A percentile compares a stretch with the other conserved stretches of the same genome.
Evolutionary conservation across 2,329 filamentous ascomycete species (phyloP).

Genomic region (Hyphodiscus sp.): DNA sequence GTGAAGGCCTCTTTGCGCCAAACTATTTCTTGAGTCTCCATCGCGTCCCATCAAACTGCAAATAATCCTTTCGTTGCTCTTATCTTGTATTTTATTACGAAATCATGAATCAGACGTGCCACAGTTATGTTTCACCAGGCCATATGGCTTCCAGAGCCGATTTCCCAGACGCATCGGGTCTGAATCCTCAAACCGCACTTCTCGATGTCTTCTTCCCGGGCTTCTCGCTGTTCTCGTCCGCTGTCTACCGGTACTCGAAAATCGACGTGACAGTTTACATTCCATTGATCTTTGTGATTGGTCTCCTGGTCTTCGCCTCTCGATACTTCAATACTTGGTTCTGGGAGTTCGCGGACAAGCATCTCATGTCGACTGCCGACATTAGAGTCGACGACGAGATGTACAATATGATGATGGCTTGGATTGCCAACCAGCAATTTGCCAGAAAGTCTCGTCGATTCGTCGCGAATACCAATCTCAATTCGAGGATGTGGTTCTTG

Average conservation of each 20-base stretch:
- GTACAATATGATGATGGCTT: slow-evolving; percentile 66
- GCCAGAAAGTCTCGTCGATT: slow-evolving; percentile 53
- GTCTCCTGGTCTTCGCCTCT: slow-evolving; percentile 44
- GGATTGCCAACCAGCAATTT: slow-evolving; percentile 59
- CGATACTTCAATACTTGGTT: slow-evolving; percentile 46
- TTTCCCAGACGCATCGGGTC: slow-evolving; percentile 1
- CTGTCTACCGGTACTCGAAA: slow-evolving; percentile 49
- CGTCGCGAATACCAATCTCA: slow-evolving; percentile 57
- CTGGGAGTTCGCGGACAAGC: slow-evolving; percentile 40
- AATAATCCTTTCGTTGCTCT: not conserved
- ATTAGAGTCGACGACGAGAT: slow-evolving; percentile 65
- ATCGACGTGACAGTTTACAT: slow-evolving; percentile 59
- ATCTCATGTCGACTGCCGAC: slow-evolving; percentile 60
- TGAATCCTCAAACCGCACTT: slow-evolving; percentile 30
- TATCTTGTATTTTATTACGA: not conserved
- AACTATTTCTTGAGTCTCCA: not conserved
- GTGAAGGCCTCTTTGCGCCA: not conserved
- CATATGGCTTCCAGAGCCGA: not conserved
- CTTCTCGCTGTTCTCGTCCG: slow-evolving; percentile 50
- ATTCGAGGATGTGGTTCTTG: slow-evolving; percentile 44
- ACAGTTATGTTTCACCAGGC: not conserved
- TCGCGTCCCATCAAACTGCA: not conserved
- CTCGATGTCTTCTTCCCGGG: slow-evolving; percentile 62
- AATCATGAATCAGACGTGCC: not conserved
- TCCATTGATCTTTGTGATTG: slow-evolving; percentile 46